Base-by-base conservation (phyloP, 805 yeast species). In the Myxozyma nipponensis region DNA sequence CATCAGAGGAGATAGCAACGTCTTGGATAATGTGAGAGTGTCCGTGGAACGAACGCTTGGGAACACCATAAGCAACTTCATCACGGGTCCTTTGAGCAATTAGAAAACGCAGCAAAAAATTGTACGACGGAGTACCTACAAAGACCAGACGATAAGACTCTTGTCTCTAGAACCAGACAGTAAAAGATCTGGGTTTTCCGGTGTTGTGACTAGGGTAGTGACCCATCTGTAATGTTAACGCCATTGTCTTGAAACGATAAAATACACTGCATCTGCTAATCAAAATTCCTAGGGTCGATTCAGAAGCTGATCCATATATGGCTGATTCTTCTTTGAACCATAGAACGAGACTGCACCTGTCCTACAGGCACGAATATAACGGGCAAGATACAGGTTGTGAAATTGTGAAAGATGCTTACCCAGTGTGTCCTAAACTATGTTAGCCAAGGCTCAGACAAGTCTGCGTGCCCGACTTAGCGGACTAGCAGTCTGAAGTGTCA, bases 21-120 rank as follows among this genome's bases (percentile, higher is more conserved):
- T 93, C 98, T 78, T 89, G 90, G 66, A 93, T 96, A 70, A 93
- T 91, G 89, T 93, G 98, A 66, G 95, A 85, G 88, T 93, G 98
- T 72, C 98, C 99, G 72, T 81, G 85, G 75, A 93, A 83, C 65
- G 97, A 87, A 77, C 84, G 88, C 81, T 89, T 87, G 75, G 99
- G 95, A 68, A 87, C 89, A 84, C 98, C 99, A 79, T 87, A 89
- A 75, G 86, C 84, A 78, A 84, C 84, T 74, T 89, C 97, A 74
- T 91, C 96, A 72, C 96, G 90, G 69, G 86, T 81, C 35, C 55
- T 52, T 17, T 15, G 32, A 13, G 13, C 7, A 28, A 28, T 13
- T 4, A 44, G 7, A 21, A 24, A 19, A n/a, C 19, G 19, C n/a
- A 38, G 13, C n/a, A 23, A 30, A 40, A 22, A 25, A 22, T 4